A percentile compares a stretch with the other conserved stretches of the same genome.
These are phyloP conservation scores for Anethum foeniculum DNA, from an alignment of 140 eudicot genomes.

Conservation along the genomic window DNA sequence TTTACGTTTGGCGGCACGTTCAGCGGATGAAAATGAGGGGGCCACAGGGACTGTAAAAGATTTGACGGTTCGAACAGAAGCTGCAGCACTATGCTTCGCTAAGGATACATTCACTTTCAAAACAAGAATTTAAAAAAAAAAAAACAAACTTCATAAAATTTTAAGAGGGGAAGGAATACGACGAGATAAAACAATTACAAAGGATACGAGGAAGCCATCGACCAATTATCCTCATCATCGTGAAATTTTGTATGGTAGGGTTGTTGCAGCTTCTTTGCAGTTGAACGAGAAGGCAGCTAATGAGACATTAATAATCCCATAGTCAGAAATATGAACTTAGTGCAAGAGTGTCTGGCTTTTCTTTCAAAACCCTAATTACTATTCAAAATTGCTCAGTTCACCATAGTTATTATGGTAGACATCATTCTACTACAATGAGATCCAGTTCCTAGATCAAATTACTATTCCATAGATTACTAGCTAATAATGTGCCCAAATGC, in stretches of 20 bases:
- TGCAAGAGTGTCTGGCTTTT: not conserved
- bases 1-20: conserved; percentile 67
- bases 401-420: not conserved
- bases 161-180: not conserved
- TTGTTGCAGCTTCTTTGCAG: conserved; percentile 34
- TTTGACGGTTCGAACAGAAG: conserved; percentile 39
- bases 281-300: conserved; percentile 39
- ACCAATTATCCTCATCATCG: conserved; percentile 83
- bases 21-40: conserved; percentile 54
- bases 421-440: not conserved
- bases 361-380: not conserved
- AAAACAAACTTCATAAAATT: not conserved
- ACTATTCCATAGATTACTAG: not conserved
- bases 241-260: conserved; percentile 31
- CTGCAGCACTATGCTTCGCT: conserved; percentile 51
- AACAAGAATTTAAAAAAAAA: not conserved
- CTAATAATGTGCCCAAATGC: not conserved
- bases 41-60: conserved; percentile 83
- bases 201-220: conserved; percentile 99
- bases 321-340: conserved; percentile 12
- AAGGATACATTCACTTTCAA: conserved; percentile 34
- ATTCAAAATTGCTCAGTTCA: not conserved
- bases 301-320: conserved; percentile 15
- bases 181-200: not conserved
- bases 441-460: not conserved